These are phyloP conservation scores for Paramecium bursaria DNA, from an alignment of 73 alveolate species.

Conservation along the genomic window DNA sequence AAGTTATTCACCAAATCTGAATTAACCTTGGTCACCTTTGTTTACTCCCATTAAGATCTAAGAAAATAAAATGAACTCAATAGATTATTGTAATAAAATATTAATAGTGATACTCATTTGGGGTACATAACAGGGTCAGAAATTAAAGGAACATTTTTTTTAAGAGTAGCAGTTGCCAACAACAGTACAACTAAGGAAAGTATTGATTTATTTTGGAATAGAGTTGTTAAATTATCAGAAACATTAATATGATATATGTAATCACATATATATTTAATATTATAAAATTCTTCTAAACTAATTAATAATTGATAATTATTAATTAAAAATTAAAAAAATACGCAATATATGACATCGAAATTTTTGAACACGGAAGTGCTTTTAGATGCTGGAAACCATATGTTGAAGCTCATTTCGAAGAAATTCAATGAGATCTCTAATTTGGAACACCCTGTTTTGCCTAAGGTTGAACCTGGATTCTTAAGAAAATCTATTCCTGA, in stretches of 20 bases:
- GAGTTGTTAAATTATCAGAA: slow-evolving; percentile 26
- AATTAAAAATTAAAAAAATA: background rate
- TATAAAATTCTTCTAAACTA: too few relatives aligned
- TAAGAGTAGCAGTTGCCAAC: slow-evolving; percentile 52
- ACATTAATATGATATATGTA: background rate
- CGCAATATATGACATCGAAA: background rate
- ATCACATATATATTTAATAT: too few relatives aligned
- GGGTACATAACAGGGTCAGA: slow-evolving; percentile 63
- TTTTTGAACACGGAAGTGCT: slow-evolving; percentile 15
- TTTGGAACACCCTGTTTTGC: slow-evolving; percentile 48
- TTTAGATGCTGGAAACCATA: slow-evolving; percentile 42
- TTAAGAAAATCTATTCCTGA: slow-evolving; percentile 54
- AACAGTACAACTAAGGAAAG: slow-evolving; percentile 58
- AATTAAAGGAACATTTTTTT: slow-evolving; percentile 47
- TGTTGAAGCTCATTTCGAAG: slow-evolving; percentile 13
- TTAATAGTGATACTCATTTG: slow-evolving; percentile 31
- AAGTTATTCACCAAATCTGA: slow-evolving; percentile 36
- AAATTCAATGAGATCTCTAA: slow-evolving; percentile 18
- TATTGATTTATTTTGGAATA: slow-evolving; percentile 59
- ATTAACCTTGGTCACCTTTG: slow-evolving; percentile 61
- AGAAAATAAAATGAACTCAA: slow-evolving; percentile 48
- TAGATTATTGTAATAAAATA: slow-evolving; percentile 37
- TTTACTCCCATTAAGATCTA: background rate
- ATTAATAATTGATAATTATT: too few relatives aligned
- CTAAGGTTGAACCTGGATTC: slow-evolving; percentile 50